Percentiles rank a stretch among this genome's conserved stretches.
Conservation (phyloP, 352 stramenopile species). For the Phytophthora nicotianae region DNA sequence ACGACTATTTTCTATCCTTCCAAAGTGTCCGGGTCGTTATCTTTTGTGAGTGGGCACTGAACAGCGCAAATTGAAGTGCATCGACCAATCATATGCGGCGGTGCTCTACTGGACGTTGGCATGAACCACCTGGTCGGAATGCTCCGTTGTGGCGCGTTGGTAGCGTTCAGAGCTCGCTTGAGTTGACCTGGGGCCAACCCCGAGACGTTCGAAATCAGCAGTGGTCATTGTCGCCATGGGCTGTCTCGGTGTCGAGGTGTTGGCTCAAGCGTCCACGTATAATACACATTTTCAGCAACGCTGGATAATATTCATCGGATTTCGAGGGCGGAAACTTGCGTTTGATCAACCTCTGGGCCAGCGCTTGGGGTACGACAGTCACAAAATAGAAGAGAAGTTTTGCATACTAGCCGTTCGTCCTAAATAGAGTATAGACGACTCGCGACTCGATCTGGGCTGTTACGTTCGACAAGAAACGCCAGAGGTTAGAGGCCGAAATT, state of each 20-base stretch:
- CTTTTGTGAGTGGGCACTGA: conserved; percentile 9
- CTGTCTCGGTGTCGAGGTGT: conserved; percentile 18
- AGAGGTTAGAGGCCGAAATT: not conserved
- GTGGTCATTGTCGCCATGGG: conserved; percentile 28
- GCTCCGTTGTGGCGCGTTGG: conserved; percentile 1
- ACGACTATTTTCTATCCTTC: conserved; percentile 16
- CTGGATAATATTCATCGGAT: not conserved
- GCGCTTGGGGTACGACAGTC: conserved; percentile 21
- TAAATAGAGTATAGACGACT: conserved; percentile 29
- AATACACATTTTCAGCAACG: not conserved
- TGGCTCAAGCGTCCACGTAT: not conserved
- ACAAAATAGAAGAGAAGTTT: conserved; percentile 39
- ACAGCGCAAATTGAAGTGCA: conserved; percentile 17
- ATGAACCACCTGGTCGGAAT: not conserved
- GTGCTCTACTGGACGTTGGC: not conserved
- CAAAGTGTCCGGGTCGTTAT: conserved; percentile 11
- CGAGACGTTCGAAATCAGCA: conserved; percentile 12
- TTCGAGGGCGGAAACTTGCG: conserved; percentile 2
- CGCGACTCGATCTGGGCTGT: conserved; percentile 19
- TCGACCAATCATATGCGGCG: conserved; percentile 4
- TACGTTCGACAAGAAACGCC: conserved; percentile 32
- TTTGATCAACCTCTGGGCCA: not conserved
- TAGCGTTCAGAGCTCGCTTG: conserved; percentile 5
- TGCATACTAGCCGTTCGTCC: conserved; percentile 25
- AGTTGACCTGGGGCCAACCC: conserved; percentile 20